Conservation (phyloP, 345 rosid species). For the Lenwebbia sp. region DNA sequence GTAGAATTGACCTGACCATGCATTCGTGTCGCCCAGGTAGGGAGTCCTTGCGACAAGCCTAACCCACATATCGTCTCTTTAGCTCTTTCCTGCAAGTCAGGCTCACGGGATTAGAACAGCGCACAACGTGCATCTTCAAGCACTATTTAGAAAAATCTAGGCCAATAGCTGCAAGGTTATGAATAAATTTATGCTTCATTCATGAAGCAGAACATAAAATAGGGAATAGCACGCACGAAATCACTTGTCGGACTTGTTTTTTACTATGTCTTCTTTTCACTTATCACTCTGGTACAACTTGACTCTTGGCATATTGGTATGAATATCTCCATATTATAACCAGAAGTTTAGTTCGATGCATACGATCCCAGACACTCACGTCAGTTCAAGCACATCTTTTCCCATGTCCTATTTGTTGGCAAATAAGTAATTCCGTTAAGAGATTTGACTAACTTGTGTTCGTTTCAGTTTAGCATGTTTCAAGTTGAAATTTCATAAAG, state of each 20-base stretch:
- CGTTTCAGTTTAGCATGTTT: not conserved
- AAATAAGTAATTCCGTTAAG: not conserved
- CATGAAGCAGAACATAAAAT: not conserved
- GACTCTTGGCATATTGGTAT: not conserved
- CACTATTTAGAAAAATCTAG: not conserved
- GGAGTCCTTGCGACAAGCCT: constrained; percentile 30
- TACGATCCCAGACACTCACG: not conserved
- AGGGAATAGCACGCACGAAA: not conserved
- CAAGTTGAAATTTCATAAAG: not conserved
- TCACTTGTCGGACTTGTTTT: not conserved
- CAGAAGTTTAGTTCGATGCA: not conserved
- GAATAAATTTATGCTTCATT: not conserved
- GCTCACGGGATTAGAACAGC: not conserved
- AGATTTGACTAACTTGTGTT: not conserved
- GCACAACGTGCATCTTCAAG: not conserved
- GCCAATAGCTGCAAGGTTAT: not conserved
- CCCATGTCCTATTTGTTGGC: not conserved
- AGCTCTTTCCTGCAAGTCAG: constrained; percentile 45
- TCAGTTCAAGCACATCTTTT: not conserved
- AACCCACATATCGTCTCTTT: constrained; percentile 23
- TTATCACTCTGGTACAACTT: not conserved
- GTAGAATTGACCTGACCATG: constrained; percentile 40
- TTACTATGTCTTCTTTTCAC: not conserved
- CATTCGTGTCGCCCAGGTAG: constrained; percentile 58
- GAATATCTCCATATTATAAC: not conserved